phyloP scores from a whole-genome alignment of 352 stramenopile species.

The Pelagophyceae sp. region DNA sequence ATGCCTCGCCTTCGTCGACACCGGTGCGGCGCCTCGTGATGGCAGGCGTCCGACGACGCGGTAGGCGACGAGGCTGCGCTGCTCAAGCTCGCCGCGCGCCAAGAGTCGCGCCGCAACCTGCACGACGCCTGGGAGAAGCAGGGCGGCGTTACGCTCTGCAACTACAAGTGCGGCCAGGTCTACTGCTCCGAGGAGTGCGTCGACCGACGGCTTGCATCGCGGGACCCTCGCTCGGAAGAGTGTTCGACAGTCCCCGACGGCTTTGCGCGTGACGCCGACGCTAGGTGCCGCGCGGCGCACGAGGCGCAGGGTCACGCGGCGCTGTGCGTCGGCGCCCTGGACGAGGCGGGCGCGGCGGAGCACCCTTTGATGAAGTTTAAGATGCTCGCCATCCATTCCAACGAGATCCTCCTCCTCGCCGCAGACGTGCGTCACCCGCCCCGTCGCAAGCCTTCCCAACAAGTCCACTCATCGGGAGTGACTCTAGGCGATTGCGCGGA shows the following conservation, averaged over 20 bases:
- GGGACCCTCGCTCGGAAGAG: too few relatives aligned
- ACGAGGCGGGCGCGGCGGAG: slow-evolving; percentile 47
- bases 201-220: too few relatives aligned
- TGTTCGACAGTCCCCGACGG: too few relatives aligned
- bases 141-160: not conserved
- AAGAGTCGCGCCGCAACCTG: too few relatives aligned
- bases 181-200: slow-evolving; percentile 73
- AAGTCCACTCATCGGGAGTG: too few relatives aligned
- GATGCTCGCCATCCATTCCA: slow-evolving; percentile 63
- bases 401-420: slow-evolving; percentile 83
- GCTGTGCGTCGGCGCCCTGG: slow-evolving; percentile 51
- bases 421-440: slow-evolving; percentile 66
- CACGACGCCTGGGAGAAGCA: not conserved
- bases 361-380: slow-evolving; percentile 66
- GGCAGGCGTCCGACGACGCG: not conserved
- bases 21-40: not conserved
- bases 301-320: slow-evolving; percentile 56
- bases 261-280: too few relatives aligned
- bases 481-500: too few relatives aligned
- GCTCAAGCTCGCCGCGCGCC: too few relatives aligned
- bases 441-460: too few relatives aligned
- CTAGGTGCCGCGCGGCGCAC: not conserved
- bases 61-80: not conserved
- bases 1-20: slow-evolving; percentile 6
- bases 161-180: slow-evolving; percentile 50